These are phyloP conservation scores for Trebouxia sp. DNA, from an alignment of 139 green algal genomes.

Conservation along the genomic window DNA sequence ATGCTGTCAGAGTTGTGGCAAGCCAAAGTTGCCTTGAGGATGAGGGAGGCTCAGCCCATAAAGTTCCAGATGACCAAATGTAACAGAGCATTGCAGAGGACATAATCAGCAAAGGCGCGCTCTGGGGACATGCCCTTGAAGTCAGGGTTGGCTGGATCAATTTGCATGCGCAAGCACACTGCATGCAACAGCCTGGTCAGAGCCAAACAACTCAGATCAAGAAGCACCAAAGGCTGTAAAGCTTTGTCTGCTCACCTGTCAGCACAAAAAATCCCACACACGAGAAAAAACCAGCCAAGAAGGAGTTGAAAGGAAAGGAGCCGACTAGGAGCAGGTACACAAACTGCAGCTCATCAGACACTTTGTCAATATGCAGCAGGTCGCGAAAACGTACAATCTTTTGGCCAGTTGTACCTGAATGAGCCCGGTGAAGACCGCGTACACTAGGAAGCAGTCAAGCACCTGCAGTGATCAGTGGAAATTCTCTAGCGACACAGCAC, in stretches of 20 bases:
- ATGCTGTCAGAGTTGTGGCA: too few relatives aligned
- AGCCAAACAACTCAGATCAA: background rate
- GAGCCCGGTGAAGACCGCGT: conserved; percentile 52
- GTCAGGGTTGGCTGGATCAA: conserved; percentile 60
- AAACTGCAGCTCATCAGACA: conserved; percentile 57
- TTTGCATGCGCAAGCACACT: conserved; percentile 79
- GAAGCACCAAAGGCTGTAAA: background rate
- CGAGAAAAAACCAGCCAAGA: conserved; percentile 77
- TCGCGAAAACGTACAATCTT: background rate
- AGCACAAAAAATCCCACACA: conserved; percentile 78
- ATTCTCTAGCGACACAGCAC: too few relatives aligned
- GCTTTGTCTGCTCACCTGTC: conserved; percentile 50
- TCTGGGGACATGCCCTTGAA: conserved; percentile 58
- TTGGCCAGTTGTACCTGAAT: conserved; percentile 49
- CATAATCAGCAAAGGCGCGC: conserved; percentile 81
- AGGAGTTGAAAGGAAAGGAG: conserved; percentile 90
- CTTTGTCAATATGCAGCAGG: background rate
- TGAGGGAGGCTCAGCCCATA: conserved; percentile 56
- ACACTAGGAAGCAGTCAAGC: conserved; percentile 68
- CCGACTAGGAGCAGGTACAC: conserved; percentile 75
- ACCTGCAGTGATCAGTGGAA: conserved; percentile 53
- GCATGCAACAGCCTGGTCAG: background rate
- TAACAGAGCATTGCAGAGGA: conserved; percentile 67
- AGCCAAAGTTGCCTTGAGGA: background rate
- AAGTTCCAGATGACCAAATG: conserved; percentile 77